A percentile compares a stretch with the other conserved stretches of the same genome.
Conservation (phyloP, 176 grass and related monocot species). For the Carex littledalei region DNA sequence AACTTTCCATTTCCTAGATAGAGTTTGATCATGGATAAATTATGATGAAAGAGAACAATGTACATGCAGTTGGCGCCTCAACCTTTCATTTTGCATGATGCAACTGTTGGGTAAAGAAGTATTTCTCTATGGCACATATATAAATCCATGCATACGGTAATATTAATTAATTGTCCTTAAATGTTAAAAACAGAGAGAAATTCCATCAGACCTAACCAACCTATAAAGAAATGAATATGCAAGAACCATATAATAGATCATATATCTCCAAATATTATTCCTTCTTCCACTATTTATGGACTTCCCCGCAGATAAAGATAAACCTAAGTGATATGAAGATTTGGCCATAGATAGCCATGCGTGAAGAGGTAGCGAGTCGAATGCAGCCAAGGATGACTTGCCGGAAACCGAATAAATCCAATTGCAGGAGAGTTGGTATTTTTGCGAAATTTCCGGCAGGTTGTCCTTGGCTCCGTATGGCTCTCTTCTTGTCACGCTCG, state of each 20-base stretch:
- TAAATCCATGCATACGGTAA: no score
- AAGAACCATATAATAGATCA: background rate
- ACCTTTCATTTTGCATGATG: no score
- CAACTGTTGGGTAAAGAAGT: no score
- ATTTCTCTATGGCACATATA: no score
- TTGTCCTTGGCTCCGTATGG: conserved; percentile 35
- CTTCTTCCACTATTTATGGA: conserved; percentile 5
- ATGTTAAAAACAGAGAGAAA: background rate
- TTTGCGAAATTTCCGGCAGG: conserved; percentile 19
- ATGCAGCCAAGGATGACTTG: conserved; percentile 54
- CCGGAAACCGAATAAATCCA: background rate
- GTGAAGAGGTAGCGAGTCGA: conserved; percentile 33
- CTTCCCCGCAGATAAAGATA: no score
- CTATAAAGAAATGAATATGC: background rate
- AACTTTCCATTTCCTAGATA: no score
- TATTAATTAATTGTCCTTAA: background rate
- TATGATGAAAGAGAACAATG: no score
- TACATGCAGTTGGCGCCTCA: no score
- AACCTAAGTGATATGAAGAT: no score
- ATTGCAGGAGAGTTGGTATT: background rate
- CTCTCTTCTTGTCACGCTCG: conserved; percentile 30
- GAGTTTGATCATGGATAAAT: no score
- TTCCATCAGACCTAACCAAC: background rate
- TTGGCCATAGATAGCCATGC: conserved; percentile 13
- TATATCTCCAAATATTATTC: conserved; percentile 11